These are phyloP conservation scores for Diaporthe humulicola DNA, from an alignment of 2,329 filamentous ascomycete species.

Conservation along the genomic window DNA sequence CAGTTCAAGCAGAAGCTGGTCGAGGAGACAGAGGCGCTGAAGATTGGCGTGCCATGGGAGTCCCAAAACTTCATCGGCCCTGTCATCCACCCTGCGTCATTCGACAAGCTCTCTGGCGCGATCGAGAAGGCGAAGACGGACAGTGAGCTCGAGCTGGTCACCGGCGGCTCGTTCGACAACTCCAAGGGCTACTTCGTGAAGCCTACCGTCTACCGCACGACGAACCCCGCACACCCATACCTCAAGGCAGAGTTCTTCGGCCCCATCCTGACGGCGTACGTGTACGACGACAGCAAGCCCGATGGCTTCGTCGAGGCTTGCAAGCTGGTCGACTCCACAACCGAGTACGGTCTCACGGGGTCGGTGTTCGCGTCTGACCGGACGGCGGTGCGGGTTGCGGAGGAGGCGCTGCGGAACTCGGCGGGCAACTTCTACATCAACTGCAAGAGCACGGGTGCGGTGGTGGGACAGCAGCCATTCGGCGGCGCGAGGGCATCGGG, in stretches of 20 bases:
- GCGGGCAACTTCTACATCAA: conserved; percentile 72
- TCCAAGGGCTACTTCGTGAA: conserved; percentile 59
- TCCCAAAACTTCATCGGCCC: conserved; percentile 59
- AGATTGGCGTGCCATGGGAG: conserved; percentile 49
- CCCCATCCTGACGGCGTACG: conserved; percentile 59
- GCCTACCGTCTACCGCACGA: conserved; percentile 60
- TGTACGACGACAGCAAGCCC: conserved; percentile 59
- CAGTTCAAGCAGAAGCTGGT: conserved; percentile 55
- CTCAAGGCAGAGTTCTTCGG: conserved; percentile 64
- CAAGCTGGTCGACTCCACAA: conserved; percentile 76
- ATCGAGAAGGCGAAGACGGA: conserved; percentile 62
- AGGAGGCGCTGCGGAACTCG: conserved; percentile 64
- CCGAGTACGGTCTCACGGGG: conserved; percentile 74
- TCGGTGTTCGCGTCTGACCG: conserved; percentile 64
- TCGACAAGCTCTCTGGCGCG: conserved; percentile 57
- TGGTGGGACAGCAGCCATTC: conserved; percentile 81
- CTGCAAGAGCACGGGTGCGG: conserved; percentile 73
- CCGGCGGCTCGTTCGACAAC: conserved; percentile 59
- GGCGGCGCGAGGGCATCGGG: conserved; percentile 77
- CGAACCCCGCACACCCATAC: conserved; percentile 57
- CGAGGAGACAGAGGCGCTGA: conserved; percentile 51
- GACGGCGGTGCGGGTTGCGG: conserved; percentile 61
- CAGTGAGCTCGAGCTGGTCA: conserved; percentile 55
- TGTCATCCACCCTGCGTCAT: conserved; percentile 62
- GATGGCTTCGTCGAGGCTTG: conserved; percentile 64